Percentiles rank a stretch among this genome's conserved stretches.
Evolutionary conservation across 495 filamentous ascomycete genomes (phyloP).

Genomic region (Xylaria sp.): DNA sequence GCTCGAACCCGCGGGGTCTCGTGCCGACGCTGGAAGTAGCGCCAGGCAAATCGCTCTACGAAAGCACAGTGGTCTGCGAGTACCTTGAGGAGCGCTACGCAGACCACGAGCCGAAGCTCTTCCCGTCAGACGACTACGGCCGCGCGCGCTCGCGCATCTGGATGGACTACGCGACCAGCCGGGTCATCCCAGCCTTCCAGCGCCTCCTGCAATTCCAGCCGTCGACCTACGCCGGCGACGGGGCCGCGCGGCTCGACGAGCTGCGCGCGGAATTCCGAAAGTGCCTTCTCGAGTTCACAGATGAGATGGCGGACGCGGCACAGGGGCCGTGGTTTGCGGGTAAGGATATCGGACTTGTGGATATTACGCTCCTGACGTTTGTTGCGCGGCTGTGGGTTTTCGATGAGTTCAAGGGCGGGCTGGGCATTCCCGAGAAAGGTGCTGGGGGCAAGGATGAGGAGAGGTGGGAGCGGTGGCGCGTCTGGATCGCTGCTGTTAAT

Average conservation of each 20-base stretch:
- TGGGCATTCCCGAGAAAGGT: slow-evolving; percentile 53
- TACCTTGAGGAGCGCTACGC: slow-evolving; percentile 69
- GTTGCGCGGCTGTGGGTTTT: slow-evolving; percentile 67
- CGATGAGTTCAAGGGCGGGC: slow-evolving; percentile 66
- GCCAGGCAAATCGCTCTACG: slow-evolving; percentile 61
- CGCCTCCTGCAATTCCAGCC: slow-evolving; percentile 66
- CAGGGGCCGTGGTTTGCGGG: slow-evolving; percentile 65
- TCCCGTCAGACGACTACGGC: slow-evolving; percentile 56
- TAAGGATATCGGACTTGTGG: slow-evolving; percentile 54
- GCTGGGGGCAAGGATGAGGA: slow-evolving; percentile 56
- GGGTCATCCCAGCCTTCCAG: slow-evolving; percentile 64
- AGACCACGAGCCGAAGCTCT: slow-evolving; percentile 49
- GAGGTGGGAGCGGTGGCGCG: slow-evolving; percentile 61
- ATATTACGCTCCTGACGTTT: slow-evolving; percentile 65
- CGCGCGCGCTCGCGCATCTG: slow-evolving; percentile 63
- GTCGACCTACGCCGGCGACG: slow-evolving; percentile 39
- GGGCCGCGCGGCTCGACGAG: slow-evolving; percentile 52
- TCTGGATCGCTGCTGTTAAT: slow-evolving; percentile 59
- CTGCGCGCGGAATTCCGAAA: slow-evolving; percentile 34
- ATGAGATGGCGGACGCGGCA: slow-evolving; percentile 54
- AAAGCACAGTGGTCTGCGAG: slow-evolving; percentile 66
- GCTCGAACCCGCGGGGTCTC: slow-evolving; percentile 66
- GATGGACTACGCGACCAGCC: slow-evolving; percentile 66
- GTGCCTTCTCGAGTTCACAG: slow-evolving; percentile 57
- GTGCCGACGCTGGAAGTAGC: slow-evolving; percentile 64